These are phyloP conservation scores for Prunus persica DNA, from an alignment of 306 rosid genomes.

Conservation along the genomic window DNA sequence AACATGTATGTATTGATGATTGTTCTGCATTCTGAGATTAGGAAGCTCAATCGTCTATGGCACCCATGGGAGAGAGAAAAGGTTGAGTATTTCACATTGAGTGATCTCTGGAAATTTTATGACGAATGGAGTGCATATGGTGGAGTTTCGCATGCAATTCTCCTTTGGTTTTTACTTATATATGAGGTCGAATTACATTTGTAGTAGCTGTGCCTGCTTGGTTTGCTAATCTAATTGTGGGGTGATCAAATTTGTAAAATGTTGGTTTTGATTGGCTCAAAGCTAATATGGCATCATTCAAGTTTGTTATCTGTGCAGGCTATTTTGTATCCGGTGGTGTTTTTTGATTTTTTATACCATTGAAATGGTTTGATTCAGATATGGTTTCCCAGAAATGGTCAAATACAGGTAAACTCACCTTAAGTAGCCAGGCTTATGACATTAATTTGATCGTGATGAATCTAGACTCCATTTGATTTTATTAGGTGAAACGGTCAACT, in stretches of 20 bases:
- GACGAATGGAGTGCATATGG: slow-evolving; percentile 98
- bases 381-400: neutral
- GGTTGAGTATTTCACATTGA: slow-evolving; percentile 72
- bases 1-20: no score
- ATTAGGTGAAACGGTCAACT: no score
- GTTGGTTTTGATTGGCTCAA: slow-evolving; percentile 7
- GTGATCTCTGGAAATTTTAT: slow-evolving; percentile 78
- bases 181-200: neutral
- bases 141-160: slow-evolving; percentile 47
- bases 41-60: no score
- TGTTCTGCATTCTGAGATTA: no score
- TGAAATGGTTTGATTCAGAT: neutral
- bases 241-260: neutral
- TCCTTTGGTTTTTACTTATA: neutral
- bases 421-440: no score
- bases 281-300: neutral
- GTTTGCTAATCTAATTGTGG: neutral
- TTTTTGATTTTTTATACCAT: neutral
- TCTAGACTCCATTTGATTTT: no score
- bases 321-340: neutral
- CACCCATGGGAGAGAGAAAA: slow-evolving; percentile 13
- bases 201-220: neutral
- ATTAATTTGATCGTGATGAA: no score
- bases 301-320: neutral
- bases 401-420: no score